Evolutionary conservation across 2,329 filamentous ascomycete species (phyloP).

Genomic region (Trichoderma aggressivum): DNA sequence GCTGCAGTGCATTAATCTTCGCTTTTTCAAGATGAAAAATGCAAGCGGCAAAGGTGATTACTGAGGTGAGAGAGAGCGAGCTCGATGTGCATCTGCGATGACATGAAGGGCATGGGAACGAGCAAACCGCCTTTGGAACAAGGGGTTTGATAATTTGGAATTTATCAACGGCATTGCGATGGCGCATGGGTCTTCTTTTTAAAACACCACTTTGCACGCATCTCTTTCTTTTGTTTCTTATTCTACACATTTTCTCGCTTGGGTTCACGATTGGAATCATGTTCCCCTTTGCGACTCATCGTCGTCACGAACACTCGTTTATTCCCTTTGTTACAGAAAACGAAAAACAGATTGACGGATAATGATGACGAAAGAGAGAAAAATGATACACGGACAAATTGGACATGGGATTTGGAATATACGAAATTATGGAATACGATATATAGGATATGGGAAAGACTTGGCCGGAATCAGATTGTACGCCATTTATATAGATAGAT

Average conservation of each 20-base stretch:
- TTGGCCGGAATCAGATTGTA: slow-evolving; percentile 10
- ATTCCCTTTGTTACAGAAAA: slow-evolving; percentile 5
- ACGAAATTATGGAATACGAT: not conserved
- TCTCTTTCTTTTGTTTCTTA: slow-evolving; percentile 5
- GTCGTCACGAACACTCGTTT: slow-evolving; percentile 12
- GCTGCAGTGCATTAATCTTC: not conserved
- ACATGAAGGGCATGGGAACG: not conserved
- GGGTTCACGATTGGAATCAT: not conserved
- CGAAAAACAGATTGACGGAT: not conserved
- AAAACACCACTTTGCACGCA: slow-evolving; percentile 3
- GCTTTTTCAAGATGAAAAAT: not conserved
- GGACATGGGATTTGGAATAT: not conserved
- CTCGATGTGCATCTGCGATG: not conserved
- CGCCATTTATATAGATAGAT: not conserved
- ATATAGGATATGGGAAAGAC: not conserved
- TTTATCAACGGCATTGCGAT: slow-evolving; percentile 7
- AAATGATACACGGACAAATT: not conserved
- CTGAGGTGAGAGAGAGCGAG: not conserved
- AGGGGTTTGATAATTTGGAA: not conserved
- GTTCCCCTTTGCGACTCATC: slow-evolving; percentile 3
- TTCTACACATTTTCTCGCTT: not conserved
- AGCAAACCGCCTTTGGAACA: not conserved
- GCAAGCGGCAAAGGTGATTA: not conserved
- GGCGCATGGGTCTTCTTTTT: slow-evolving; percentile 4
- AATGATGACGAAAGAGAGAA: not conserved